phyloP scores from a whole-genome alignment of 306 rosid species.

The Mimosa pudica region DNA sequence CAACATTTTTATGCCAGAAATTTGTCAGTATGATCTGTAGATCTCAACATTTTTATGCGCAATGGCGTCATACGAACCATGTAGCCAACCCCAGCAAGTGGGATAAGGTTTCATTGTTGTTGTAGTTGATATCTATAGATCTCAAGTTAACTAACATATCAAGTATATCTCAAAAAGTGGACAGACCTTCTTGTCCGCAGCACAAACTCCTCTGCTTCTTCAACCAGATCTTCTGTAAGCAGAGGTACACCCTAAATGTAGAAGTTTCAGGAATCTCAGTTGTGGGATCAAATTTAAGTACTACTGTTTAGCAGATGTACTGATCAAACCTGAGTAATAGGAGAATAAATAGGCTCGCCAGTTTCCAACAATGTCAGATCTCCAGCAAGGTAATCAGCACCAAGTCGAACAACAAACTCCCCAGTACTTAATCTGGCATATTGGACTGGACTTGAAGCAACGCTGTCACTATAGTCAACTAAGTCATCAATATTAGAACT shows the following conservation, averaged over 20 bases:
- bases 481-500: conserved; percentile 47
- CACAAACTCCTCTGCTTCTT: conserved; percentile 94
- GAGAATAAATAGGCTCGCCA: conserved; percentile 84
- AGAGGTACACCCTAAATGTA: conserved; percentile 80
- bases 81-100: too few relatives aligned
- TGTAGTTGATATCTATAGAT: too few relatives aligned
- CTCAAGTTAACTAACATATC: conserved; percentile 10
- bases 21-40: conserved; percentile 13
- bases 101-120: too few relatives aligned
- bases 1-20: neutral
- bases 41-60: neutral
- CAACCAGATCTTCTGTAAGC: conserved; percentile 90
- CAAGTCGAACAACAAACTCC: conserved; percentile 83
- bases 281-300: conserved; percentile 34
- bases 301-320: conserved; percentile 25
- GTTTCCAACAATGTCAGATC: conserved; percentile 80
- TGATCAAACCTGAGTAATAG: conserved; percentile 82
- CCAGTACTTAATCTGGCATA: conserved; percentile 75
- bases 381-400: conserved; percentile 66
- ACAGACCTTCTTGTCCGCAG: conserved; percentile 95
- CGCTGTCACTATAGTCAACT: conserved; percentile 26
- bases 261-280: conserved; percentile 35
- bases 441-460: conserved; percentile 50
- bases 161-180: conserved; percentile 17
- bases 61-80: too few relatives aligned